Evolutionary conservation across 1,284 basidiomycete species (phyloP).

Genomic region (Sparassis latifolia): DNA sequence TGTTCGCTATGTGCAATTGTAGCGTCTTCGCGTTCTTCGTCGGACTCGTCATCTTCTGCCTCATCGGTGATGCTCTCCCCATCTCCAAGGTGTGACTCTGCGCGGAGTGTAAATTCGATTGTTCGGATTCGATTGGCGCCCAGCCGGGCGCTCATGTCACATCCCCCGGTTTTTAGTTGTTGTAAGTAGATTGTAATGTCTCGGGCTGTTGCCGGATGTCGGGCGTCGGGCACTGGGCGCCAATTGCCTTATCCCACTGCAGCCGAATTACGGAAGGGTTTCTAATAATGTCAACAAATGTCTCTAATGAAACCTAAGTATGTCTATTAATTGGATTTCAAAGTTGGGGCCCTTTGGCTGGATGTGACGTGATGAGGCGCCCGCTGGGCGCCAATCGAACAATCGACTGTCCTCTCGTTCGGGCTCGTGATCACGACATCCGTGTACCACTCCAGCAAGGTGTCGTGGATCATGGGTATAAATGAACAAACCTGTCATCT

Average conservation of each 20-base stretch:
- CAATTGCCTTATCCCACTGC: too few relatives aligned
- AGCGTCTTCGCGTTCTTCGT: conserved; percentile 54
- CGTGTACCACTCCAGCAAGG: conserved; percentile 51
- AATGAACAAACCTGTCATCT: conserved; percentile 34
- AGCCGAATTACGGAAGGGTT: too few relatives aligned
- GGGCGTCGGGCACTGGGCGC: too few relatives aligned
- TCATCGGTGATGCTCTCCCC: conserved; percentile 43
- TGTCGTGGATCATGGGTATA: conserved; percentile 24
- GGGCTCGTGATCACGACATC: conserved; percentile 48
- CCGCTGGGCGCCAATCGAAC: too few relatives aligned
- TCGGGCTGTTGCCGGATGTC: too few relatives aligned
- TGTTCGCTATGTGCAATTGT: conserved; percentile 68
- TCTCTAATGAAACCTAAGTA: too few relatives aligned
- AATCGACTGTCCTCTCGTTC: background rate
- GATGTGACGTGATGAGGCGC: too few relatives aligned
- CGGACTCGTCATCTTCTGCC: conserved; percentile 43
- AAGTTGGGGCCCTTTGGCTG: too few relatives aligned
- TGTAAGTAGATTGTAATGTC: too few relatives aligned
- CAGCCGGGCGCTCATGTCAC: conserved; percentile 61
- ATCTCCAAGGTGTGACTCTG: background rate
- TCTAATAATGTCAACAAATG: too few relatives aligned
- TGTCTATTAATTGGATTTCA: too few relatives aligned
- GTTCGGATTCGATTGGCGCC: conserved; percentile 77
- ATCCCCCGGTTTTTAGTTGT: too few relatives aligned
- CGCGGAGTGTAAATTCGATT: conserved; percentile 62